Conservation (phyloP, 2,329 filamentous ascomycete species). For the Ophiocordyceps robertsii region DNA sequence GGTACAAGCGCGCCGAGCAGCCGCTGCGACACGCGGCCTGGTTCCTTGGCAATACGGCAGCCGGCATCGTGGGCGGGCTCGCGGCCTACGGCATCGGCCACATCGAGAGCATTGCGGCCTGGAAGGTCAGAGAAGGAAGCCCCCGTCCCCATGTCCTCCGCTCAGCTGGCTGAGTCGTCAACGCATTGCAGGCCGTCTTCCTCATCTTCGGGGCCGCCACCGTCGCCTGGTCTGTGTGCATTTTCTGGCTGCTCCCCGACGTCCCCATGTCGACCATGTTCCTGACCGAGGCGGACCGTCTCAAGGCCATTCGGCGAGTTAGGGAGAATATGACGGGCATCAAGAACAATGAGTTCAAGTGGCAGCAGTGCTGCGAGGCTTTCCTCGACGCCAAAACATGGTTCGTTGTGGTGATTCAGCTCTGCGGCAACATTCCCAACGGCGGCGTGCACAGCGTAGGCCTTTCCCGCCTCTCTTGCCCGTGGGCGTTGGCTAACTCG, state of each 20-base stretch:
- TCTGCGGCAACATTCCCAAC: constrained; percentile 15
- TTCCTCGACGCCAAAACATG: constrained; percentile 13
- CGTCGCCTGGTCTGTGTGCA: constrained; percentile 8
- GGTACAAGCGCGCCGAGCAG: constrained; percentile 17
- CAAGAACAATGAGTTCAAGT: constrained; percentile 13
- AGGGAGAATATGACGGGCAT: constrained; percentile 20
- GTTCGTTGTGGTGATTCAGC: constrained; percentile 11
- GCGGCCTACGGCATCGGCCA: constrained; percentile 17
- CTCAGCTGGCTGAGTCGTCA: neutral
- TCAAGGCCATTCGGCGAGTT: constrained; percentile 16
- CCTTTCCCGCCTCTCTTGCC: too few species aligned
- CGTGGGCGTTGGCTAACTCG: too few species aligned
- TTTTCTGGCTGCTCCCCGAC: constrained; percentile 11
- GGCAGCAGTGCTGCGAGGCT: constrained; percentile 10
- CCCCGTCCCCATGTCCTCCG: neutral
- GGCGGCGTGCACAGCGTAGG: constrained; percentile 14
- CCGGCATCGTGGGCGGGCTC: constrained; percentile 14
- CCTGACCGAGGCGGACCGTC: constrained; percentile 12
- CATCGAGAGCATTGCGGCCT: constrained; percentile 6
- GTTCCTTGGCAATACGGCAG: constrained; percentile 19
- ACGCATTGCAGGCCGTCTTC: constrained; percentile 7
- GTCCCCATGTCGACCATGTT: constrained; percentile 13
- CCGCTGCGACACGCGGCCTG: constrained; percentile 17
- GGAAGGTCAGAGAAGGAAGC: constrained; percentile 10
- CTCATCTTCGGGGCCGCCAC: constrained; percentile 11